These are phyloP conservation scores for Populus euphratica DNA, from an alignment of 345 rosid species.

Conservation along the genomic window DNA sequence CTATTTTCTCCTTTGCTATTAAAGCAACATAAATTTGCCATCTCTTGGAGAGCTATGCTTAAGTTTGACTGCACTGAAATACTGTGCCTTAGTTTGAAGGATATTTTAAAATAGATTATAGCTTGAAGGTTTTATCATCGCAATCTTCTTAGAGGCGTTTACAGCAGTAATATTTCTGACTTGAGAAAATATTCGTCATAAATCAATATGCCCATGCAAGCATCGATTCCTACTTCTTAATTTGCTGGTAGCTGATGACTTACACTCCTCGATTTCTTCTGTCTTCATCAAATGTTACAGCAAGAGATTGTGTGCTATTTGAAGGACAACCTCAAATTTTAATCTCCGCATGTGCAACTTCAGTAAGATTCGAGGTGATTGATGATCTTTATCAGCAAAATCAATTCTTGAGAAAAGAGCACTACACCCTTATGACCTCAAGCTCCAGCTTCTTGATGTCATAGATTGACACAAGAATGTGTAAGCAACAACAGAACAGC, in stretches of 20 bases:
- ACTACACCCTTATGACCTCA: no score
- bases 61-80: no score
- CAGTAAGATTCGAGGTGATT: neutral
- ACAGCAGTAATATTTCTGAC: neutral
- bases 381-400: neutral
- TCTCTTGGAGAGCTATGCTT: no score
- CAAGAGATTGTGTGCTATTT: conserved; percentile 70
- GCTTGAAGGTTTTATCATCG: neutral
- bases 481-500: no score
- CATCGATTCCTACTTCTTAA: neutral
- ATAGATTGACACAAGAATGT: no score
- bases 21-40: no score
- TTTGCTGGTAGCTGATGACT: neutral
- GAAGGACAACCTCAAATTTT: conserved; percentile 72
- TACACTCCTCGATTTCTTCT: neutral
- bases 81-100: neutral
- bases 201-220: neutral
- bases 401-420: neutral
- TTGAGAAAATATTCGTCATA: neutral
- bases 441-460: no score
- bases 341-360: conserved; percentile 7
- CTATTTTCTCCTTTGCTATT: neutral
- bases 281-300: conserved; percentile 42
- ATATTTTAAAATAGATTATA: no score
- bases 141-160: neutral